Evolutionary conservation across 352 stramenopile genomes (phyloP).

Genomic region (Albugo laibachii): DNA sequence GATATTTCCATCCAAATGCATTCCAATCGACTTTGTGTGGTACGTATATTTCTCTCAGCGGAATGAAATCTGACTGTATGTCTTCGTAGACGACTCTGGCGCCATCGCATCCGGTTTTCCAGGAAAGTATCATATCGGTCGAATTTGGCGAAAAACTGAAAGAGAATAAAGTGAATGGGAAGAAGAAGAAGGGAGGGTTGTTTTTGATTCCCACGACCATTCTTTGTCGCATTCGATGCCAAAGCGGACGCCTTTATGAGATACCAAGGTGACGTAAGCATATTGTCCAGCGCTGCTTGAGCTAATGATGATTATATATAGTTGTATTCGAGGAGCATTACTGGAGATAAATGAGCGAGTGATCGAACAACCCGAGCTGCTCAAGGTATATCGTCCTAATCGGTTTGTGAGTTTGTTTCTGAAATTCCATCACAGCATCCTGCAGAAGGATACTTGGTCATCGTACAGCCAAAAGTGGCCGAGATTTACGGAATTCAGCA

Average conservation of each 20-base stretch:
- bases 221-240: slow-evolving; percentile 41
- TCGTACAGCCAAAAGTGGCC: slow-evolving; percentile 62
- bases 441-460: slow-evolving; percentile 59
- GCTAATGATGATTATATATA: too few relatives aligned
- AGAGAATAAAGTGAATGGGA: slow-evolving; percentile 52
- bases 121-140: slow-evolving; percentile 28
- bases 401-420: neutral
- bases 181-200: slow-evolving; percentile 75
- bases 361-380: slow-evolving; percentile 24
- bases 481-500: slow-evolving; percentile 67
- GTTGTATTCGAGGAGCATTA: slow-evolving; percentile 59
- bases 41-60: slow-evolving; percentile 1
- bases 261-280: slow-evolving; percentile 19
- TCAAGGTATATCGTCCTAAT: slow-evolving; percentile 11
- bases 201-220: slow-evolving; percentile 50
- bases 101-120: slow-evolving; percentile 44
- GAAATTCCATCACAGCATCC: slow-evolving; percentile 14
- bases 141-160: slow-evolving; percentile 44
- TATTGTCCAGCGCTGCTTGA: neutral
- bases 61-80: neutral
- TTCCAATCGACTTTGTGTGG: slow-evolving; percentile 72
- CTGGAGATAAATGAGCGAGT: slow-evolving; percentile 66
- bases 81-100: slow-evolving; percentile 14
- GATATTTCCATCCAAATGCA: slow-evolving; percentile 82
- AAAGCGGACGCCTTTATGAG: slow-evolving; percentile 31